Evolutionary conservation across 352 stramenopile genomes (phyloP), one percentile per base, ranked within the genome.

Genomic region (Pythium aquatile): DNA sequence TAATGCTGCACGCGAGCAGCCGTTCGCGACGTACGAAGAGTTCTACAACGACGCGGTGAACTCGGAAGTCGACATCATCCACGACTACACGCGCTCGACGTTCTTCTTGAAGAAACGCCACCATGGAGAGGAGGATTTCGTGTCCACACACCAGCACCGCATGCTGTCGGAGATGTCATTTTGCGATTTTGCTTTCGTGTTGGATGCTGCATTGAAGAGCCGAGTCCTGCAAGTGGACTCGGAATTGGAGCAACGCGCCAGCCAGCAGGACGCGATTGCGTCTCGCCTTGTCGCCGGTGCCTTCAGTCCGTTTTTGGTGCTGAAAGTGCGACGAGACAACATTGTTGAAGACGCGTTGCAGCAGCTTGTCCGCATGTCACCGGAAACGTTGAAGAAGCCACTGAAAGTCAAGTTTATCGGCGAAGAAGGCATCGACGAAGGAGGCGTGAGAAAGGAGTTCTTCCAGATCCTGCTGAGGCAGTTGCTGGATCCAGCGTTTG

Each of bases 31-130:
- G 2, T 91, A 88, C 59, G 72, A 87, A 10, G 82, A 88, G 49
- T 91, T 93, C 59, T 93, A 93, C 61, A 93, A 93, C 58, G 85
- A 93, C 37, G 85, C 85, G 0, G 81, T 91, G 11, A 93, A 93
- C 64, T 87, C 76, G 6, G 85, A 93, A 67, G 77, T 91, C n/a
- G 84, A 93, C 57, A 76, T 93, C 37, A 76, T 91, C 11, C 71
- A 88, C 53, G 85, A 93, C 67, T 93, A 93, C 56, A 68, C 76
- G 20, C 81, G 79, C 11, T 93, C 82, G 9, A 72, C 89, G 24
- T 88, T 87, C 64, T 88, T 89, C 52, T 68, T 81, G 53, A 89
- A 90, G 61, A 93, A 89, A 51, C 72, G 76, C 3, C 72, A 73
- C 68, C 35, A 42, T 17, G 30, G 58, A 55, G 59, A 64, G 30